Conservation (phyloP, 1,139 yeast species). For the Diutina mesorugosa region DNA sequence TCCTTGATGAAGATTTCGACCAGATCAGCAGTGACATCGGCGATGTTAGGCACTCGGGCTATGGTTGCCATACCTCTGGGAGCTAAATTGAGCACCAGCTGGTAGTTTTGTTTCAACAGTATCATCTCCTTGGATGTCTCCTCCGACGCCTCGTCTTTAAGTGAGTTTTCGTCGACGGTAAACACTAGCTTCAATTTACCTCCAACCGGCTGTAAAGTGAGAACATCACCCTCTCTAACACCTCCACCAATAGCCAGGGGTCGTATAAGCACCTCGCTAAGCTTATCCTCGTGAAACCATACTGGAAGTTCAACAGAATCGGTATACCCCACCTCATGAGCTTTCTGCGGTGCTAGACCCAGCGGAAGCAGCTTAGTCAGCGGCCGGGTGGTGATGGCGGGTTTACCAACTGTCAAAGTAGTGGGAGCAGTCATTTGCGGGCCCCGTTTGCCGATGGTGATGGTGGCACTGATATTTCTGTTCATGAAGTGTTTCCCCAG, state of each 20-base stretch:
- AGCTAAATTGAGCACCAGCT: slow-evolving; percentile 52
- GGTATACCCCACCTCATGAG: neutral
- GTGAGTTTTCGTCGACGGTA: slow-evolving; percentile 14
- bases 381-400: neutral
- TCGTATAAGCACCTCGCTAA: slow-evolving; percentile 54
- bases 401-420: neutral
- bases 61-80: slow-evolving; percentile 51
- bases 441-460: neutral
- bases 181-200: slow-evolving; percentile 22
- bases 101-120: slow-evolving; percentile 47
- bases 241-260: slow-evolving; percentile 43
- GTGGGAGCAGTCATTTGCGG: neutral
- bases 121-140: slow-evolving; percentile 9
- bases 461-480: neutral
- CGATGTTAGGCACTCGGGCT: slow-evolving; percentile 21
- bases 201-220: slow-evolving; percentile 33
- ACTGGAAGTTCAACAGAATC: slow-evolving; percentile 31
- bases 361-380: neutral
- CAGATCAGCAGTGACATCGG: slow-evolving; percentile 58
- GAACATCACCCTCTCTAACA: slow-evolving; percentile 54
- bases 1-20: slow-evolving; percentile 78
- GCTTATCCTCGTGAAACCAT: slow-evolving; percentile 64
- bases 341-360: neutral
- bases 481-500: slow-evolving; percentile 1
- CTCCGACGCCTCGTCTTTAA: slow-evolving; percentile 21